phyloP scores from a whole-genome alignment of 352 stramenopile species.

The Phytopythium montanum region DNA sequence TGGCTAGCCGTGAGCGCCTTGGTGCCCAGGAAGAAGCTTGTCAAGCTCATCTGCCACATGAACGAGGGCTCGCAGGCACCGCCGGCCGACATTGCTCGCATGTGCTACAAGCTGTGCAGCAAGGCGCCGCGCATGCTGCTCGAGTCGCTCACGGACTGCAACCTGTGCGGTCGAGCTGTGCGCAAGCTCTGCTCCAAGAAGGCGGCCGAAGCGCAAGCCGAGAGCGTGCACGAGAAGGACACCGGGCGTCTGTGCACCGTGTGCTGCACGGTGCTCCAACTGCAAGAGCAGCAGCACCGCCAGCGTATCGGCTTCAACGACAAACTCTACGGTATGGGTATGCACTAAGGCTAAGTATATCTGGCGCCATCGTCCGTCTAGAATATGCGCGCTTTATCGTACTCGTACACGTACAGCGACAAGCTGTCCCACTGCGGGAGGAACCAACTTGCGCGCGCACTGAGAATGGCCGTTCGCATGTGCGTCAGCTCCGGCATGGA shows the following conservation, averaged over 20 bases:
- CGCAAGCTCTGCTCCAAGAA: slow-evolving; percentile 86
- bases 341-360: slow-evolving; percentile 28
- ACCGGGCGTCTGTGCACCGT: slow-evolving; percentile 62
- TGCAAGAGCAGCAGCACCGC: slow-evolving; percentile 74
- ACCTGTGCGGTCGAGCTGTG: slow-evolving; percentile 66
- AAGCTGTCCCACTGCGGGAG: too few species aligned
- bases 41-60: slow-evolving; percentile 80
- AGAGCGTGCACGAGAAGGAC: slow-evolving; percentile 54
- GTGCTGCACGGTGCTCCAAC: slow-evolving; percentile 73
- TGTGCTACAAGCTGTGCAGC: slow-evolving; percentile 73
- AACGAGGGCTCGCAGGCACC: slow-evolving; percentile 63
- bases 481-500: too few species aligned
- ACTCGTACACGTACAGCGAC: too few species aligned
- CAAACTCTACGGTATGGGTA: slow-evolving; percentile 64
- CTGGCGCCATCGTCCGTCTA: too few species aligned
- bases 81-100: slow-evolving; percentile 48
- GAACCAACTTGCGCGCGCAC: too few species aligned
- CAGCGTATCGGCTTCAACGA: slow-evolving; percentile 74
- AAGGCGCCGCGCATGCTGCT: slow-evolving; percentile 73
- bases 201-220: slow-evolving; percentile 58
- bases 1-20: slow-evolving; percentile 77
- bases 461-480: too few species aligned
- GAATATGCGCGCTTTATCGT: too few species aligned
- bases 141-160: slow-evolving; percentile 71
- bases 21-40: slow-evolving; percentile 66